Evolutionary conservation across 2,329 filamentous ascomycete genomes (phyloP).

Genomic region (Aspergillus udagawae): DNA sequence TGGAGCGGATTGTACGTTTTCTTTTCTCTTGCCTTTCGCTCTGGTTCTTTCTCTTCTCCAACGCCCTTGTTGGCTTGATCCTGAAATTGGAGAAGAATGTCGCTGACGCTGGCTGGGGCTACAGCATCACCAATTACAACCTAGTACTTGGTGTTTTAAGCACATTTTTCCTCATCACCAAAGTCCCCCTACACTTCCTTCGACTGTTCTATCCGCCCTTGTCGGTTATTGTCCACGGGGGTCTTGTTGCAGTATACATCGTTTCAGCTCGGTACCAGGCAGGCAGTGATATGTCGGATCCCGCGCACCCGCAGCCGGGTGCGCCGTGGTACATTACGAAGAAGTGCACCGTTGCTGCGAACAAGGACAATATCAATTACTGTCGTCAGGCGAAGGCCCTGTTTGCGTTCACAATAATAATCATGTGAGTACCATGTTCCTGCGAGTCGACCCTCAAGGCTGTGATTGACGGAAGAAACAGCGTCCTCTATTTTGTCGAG

Average conservation of each 20-base stretch:
- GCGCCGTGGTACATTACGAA: constrained; percentile 63
- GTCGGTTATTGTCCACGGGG: constrained; percentile 49
- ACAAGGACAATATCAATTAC: constrained; percentile 47
- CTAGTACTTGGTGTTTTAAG: constrained; percentile 58
- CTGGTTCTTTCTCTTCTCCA: not conserved
- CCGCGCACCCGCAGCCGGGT: constrained; percentile 50
- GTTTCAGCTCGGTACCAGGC: constrained; percentile 54
- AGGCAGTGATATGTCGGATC: constrained; percentile 56
- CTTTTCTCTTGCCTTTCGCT: not conserved
- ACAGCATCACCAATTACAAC: constrained; percentile 58
- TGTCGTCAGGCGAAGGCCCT: constrained; percentile 58
- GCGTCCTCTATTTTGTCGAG: constrained; percentile 49
- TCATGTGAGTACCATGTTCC: constrained; percentile 46
- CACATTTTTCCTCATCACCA: constrained; percentile 58
- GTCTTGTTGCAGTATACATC: constrained; percentile 52
- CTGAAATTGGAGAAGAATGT: not conserved
- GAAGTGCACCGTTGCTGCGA: constrained; percentile 51
- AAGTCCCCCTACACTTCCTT: constrained; percentile 54
- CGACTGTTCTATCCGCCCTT: constrained; percentile 55
- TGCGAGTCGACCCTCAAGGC: not conserved
- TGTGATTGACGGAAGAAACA: constrained; percentile 24
- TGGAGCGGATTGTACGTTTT: constrained; percentile 58
- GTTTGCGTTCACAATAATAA: constrained; percentile 54
- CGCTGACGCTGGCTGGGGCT: constrained; percentile 8
- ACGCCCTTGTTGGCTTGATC: no score